Conservation (phyloP, 2,329 filamentous ascomycete species). For the Cadophora malorum region DNA sequence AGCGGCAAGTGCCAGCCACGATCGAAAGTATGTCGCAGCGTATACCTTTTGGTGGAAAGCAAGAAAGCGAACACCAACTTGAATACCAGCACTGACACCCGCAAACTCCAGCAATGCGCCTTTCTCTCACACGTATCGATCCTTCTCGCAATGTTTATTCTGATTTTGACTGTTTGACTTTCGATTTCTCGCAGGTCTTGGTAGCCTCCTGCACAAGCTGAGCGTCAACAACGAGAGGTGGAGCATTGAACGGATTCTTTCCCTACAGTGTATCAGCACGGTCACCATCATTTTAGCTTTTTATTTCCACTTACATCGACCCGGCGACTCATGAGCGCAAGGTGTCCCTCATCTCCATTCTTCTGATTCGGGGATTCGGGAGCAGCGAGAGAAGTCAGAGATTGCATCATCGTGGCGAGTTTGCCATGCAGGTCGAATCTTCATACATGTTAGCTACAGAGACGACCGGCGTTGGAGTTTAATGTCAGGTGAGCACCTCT, state of each 20-base stretch:
- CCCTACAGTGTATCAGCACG: background rate
- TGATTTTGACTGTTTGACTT: background rate
- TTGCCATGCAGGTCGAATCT: conserved; percentile 29
- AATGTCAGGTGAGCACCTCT: conserved; percentile 31
- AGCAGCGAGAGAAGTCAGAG: conserved; percentile 25
- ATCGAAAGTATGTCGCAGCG: too few relatives aligned
- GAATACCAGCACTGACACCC: background rate
- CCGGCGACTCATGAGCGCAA: conserved; percentile 4
- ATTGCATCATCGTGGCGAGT: conserved; percentile 26
- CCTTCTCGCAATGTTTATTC: background rate
- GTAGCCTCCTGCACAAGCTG: conserved; percentile 14
- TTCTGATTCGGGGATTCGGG: conserved; percentile 1
- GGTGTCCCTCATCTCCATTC: conserved; percentile 10
- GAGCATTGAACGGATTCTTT: conserved; percentile 22
- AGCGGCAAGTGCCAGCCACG: background rate
- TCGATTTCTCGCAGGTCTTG: background rate
- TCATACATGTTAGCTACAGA: conserved; percentile 13
- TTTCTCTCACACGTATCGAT: background rate
- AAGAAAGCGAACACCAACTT: background rate
- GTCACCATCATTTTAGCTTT: background rate
- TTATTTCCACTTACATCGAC: conserved; percentile 19
- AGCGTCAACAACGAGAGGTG: conserved; percentile 24
- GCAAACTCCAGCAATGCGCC: background rate
- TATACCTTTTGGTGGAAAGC: background rate
- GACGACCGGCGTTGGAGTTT: background rate